A percentile compares a stretch with the other conserved stretches of the same genome.
phyloP scores from a whole-genome alignment of 768 basidiomycete species.

The Psilocybe cyanescens region DNA sequence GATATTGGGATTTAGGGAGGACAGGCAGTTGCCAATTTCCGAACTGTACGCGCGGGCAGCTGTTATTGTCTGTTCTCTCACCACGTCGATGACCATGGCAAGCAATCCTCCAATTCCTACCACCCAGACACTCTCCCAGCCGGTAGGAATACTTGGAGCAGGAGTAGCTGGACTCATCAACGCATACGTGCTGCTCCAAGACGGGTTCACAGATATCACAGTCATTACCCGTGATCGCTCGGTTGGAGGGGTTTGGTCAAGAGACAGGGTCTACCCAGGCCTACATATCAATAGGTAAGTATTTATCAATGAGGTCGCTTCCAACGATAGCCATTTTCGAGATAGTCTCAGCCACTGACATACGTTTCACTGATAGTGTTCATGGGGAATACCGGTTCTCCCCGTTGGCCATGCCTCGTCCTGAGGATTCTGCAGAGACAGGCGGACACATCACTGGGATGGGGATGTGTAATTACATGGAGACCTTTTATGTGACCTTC shows the following conservation, averaged over 20 bases:
- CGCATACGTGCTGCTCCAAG: slow-evolving; percentile 55
- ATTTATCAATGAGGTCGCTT: too few species aligned
- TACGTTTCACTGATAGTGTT: slow-evolving; percentile 42
- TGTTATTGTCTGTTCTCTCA: neutral
- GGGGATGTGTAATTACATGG: slow-evolving; percentile 60
- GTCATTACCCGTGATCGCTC: slow-evolving; percentile 58
- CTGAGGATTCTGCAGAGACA: slow-evolving; percentile 32
- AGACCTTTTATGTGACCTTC: slow-evolving; percentile 51
- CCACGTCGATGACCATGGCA: neutral
- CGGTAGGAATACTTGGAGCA: slow-evolving; percentile 57
- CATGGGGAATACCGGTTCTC: slow-evolving; percentile 69
- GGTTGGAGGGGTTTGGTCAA: slow-evolving; percentile 64
- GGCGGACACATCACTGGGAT: slow-evolving; percentile 55
- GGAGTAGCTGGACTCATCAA: slow-evolving; percentile 65
- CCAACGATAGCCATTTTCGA: neutral
- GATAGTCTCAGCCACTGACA: neutral
- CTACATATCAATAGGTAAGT: slow-evolving; percentile 64
- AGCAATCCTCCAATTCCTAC: neutral
- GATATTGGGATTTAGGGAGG: too few species aligned
- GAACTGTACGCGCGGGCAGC: too few species aligned
- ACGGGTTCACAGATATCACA: slow-evolving; percentile 59
- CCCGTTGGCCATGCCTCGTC: slow-evolving; percentile 53
- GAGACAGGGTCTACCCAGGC: slow-evolving; percentile 58
- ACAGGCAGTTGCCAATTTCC: too few species aligned
- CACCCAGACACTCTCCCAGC: slow-evolving; percentile 11